A percentile compares a stretch with the other conserved stretches of the same genome.
phyloP scores from a whole-genome alignment of 176 grass and related monocot species.

The Aegilops speltoides region DNA sequence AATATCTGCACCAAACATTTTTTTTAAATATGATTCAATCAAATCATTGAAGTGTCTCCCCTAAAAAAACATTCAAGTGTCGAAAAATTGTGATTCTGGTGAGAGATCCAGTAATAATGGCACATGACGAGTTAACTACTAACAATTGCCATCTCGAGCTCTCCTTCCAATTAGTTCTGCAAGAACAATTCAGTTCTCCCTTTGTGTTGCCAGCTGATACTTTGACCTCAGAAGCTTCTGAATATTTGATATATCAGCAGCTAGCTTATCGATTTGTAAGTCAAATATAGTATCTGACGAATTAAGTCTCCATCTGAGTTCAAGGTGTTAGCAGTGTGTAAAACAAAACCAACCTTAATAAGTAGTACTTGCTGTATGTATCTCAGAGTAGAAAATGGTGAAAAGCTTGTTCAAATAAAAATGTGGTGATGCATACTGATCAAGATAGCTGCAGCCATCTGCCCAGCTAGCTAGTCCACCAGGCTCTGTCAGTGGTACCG shows the following conservation, averaged over 20 bases:
- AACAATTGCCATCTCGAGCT: neutral
- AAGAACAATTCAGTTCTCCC: slow-evolving; percentile 42
- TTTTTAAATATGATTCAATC: neutral
- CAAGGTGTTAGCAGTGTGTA: slow-evolving; percentile 45
- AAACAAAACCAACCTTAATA: slow-evolving; percentile 21
- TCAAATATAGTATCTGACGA: slow-evolving; percentile 71
- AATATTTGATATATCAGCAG: slow-evolving; percentile 88
- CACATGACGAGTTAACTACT: neutral
- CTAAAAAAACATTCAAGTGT: neutral
- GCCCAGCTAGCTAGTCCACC: no score
- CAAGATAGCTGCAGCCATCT: no score
- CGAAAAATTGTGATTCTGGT: neutral
- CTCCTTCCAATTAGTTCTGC: slow-evolving; percentile 46
- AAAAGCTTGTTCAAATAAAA: no score
- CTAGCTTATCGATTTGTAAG: slow-evolving; percentile 95
- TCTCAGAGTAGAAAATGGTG: no score
- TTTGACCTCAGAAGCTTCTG: slow-evolving; percentile 57
- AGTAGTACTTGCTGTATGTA: no score
- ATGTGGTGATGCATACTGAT: no score
- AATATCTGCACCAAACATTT: slow-evolving; percentile 20
- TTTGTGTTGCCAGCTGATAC: slow-evolving; percentile 20
- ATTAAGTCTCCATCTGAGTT: slow-evolving; percentile 51
- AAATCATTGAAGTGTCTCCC: neutral
- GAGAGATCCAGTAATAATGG: neutral
- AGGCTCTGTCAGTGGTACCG: no score